phyloP scores from a whole-genome alignment of 2,329 filamentous ascomycete genomes.

The Botrytis porri region DNA sequence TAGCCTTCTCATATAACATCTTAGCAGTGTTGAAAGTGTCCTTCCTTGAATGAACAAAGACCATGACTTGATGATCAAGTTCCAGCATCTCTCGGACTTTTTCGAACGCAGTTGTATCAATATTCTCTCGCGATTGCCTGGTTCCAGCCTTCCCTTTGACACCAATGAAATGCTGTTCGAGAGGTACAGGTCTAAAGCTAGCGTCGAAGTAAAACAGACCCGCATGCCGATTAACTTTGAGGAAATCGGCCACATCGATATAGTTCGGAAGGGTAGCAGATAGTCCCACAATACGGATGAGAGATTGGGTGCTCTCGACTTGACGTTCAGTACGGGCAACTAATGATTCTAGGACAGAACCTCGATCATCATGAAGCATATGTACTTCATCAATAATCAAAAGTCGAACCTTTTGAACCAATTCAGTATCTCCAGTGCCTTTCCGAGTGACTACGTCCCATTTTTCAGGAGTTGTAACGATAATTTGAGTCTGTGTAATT shows the following conservation, averaged over 20 bases:
- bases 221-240: slow-evolving; percentile 89
- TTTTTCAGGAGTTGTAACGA: slow-evolving; percentile 97
- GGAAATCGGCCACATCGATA: slow-evolving; percentile 91
- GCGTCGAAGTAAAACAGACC: slow-evolving; percentile 96
- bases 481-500: slow-evolving; percentile 93
- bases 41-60: slow-evolving; percentile 95
- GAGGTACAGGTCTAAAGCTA: slow-evolving; percentile 90
- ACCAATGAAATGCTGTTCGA: slow-evolving; percentile 96
- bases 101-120: slow-evolving; percentile 84
- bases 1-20: slow-evolving; percentile 80
- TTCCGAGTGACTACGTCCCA: slow-evolving; percentile 99
- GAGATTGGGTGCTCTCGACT: slow-evolving; percentile 94
- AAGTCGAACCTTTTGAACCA: slow-evolving; percentile 94
- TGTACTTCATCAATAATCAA: slow-evolving; percentile 99
- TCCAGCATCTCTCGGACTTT: slow-evolving; percentile 94
- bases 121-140: slow-evolving; percentile 80
- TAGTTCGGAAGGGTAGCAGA: slow-evolving; percentile 97
- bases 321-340: slow-evolving; percentile 94
- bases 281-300: slow-evolving; percentile 93
- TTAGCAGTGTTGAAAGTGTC: slow-evolving; percentile 89
- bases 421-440: slow-evolving; percentile 92
- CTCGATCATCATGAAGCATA: slow-evolving; percentile 97
- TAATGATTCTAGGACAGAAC: slow-evolving; percentile 91
- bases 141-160: slow-evolving; percentile 86
- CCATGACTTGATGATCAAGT: slow-evolving; percentile 95